Evolutionary conservation across 2,329 filamentous ascomycete species (phyloP), one percentile per base, ranked within the genome.

Genomic region (Ambrosiella cleistominuta): DNA sequence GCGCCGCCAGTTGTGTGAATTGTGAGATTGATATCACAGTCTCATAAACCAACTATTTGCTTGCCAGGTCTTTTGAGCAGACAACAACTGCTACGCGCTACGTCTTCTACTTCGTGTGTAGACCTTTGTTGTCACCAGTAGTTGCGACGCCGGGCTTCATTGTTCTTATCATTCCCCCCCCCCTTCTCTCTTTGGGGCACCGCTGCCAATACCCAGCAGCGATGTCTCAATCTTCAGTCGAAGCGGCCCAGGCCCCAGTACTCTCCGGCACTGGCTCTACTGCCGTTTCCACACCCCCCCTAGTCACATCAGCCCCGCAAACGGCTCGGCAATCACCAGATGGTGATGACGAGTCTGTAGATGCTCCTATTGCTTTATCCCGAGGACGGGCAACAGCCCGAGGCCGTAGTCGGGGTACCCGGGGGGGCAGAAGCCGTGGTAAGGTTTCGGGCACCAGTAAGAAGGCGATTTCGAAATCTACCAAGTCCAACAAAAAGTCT

Each of bases 291-390:
- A 39, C 56, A 27, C 44, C 53, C 17, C 47, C 36, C 12, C 42
- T 40, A 13, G 52, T 38, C 39, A 17, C 38, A 44, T 27, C 54
- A 40, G 15, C 54, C 17, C 54, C 54, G 15, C 19, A 17, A 15
- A 54, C 51, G 8, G 27, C 40, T 42, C 54, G 72, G 71, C 69
- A 65, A 68, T 66, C 64, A 64, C 66, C 68, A 70, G 64, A 69
- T 66, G 63, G 66, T 60, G 57, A 59, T 17, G 57, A 59, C n/a
- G 39, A 38, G 27, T 19, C 57, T 15, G 15, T 15, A 12, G 40
- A 54, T 19, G 57, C 51, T 35, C 40, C 58, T 6, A 11, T 36
- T 7, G 13, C 56, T 7, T 19, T 61, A 67, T 66, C 65, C 64
- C 49, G 68, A 62, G 67, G 66, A 57, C 65, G 67, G 47, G 64